Evolutionary conservation across 2,329 filamentous ascomycete genomes (phyloP).

Genomic region (Aspergillus bombycis): DNA sequence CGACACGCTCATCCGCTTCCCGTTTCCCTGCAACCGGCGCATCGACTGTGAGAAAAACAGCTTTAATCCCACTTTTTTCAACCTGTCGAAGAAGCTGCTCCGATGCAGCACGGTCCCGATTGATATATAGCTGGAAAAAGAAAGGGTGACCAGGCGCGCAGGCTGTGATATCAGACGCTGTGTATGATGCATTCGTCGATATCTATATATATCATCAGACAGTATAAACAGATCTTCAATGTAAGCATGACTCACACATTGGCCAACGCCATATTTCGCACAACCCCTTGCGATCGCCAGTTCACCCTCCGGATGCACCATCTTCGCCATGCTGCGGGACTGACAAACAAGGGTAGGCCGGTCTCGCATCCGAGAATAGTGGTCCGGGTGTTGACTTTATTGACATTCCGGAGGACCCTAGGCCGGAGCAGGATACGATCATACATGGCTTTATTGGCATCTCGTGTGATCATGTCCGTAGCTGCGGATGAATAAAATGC

Average conservation of each 20-base stretch:
- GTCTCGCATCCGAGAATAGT: constrained; percentile 76
- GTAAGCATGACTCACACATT: background rate
- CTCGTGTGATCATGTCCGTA: constrained; percentile 46
- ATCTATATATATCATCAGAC: constrained; percentile 62
- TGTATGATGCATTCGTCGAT: constrained; percentile 86
- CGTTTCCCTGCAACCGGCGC: constrained; percentile 87
- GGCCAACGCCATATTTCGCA: background rate
- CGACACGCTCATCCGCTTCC: constrained; percentile 8
- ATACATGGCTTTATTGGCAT: constrained; percentile 45
- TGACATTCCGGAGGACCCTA: constrained; percentile 47
- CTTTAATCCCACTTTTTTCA: constrained; percentile 73
- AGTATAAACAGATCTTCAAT: constrained; percentile 33
- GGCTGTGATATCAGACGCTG: constrained; percentile 80
- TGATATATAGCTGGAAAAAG: constrained; percentile 95
- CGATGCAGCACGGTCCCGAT: constrained; percentile 76
- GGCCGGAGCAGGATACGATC: constrained; percentile 52
- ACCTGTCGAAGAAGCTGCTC: constrained; percentile 76
- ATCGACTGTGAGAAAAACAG: constrained; percentile 83
- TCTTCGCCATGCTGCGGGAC: constrained; percentile 85
- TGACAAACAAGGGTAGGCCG: constrained; percentile 75
- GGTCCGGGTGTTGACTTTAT: constrained; percentile 32
- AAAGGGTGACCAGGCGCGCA: constrained; percentile 72
- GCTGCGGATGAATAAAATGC: constrained; percentile 65
- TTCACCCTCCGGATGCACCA: constrained; percentile 82
- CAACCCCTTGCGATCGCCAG: constrained; percentile 64